Percentiles rank a stretch among this genome's conserved stretches.
These are phyloP conservation scores for Geotrichum reessii DNA, from an alignment of 1,139 yeast species.

Conservation along the genomic window DNA sequence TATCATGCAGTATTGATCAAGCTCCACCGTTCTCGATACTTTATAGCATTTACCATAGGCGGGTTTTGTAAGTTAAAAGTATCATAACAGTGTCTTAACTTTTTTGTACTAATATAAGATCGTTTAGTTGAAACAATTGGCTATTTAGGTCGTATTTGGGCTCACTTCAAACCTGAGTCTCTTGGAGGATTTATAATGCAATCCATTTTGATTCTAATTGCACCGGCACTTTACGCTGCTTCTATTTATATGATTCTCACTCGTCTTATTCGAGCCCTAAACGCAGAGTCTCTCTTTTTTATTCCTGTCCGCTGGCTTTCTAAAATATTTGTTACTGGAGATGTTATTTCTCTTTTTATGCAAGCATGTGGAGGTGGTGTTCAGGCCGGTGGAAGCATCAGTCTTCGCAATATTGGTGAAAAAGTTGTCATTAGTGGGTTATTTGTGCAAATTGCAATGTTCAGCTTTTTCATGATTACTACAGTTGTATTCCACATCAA, in stretches of 20 bases:
- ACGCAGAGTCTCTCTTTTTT: too few relatives aligned
- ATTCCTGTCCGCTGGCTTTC: too few relatives aligned
- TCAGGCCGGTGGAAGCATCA: too few relatives aligned
- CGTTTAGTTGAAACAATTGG: constrained; percentile 31
- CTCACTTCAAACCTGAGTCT: constrained; percentile 23
- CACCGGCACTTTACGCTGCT: too few relatives aligned
- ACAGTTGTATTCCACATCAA: background rate
- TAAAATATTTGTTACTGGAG: too few relatives aligned
- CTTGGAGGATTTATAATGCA: background rate
- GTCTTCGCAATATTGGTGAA: background rate
- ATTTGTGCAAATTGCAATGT: background rate
- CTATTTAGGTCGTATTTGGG: constrained; percentile 35
- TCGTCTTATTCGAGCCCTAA: too few relatives aligned
- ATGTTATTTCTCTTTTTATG: too few relatives aligned
- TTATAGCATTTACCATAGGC: background rate
- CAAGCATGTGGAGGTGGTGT: too few relatives aligned
- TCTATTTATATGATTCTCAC: too few relatives aligned
- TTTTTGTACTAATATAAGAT: background rate
- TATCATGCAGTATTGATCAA: too few relatives aligned
- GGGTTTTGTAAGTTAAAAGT: background rate
- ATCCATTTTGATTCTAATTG: too few relatives aligned
- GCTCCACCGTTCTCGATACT: background rate
- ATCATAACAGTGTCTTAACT: too few relatives aligned
- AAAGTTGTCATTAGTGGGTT: background rate
- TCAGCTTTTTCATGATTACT: background rate